Evolutionary conservation across 257 asterid species (phyloP).

Genomic region (Solanum sejunctum): DNA sequence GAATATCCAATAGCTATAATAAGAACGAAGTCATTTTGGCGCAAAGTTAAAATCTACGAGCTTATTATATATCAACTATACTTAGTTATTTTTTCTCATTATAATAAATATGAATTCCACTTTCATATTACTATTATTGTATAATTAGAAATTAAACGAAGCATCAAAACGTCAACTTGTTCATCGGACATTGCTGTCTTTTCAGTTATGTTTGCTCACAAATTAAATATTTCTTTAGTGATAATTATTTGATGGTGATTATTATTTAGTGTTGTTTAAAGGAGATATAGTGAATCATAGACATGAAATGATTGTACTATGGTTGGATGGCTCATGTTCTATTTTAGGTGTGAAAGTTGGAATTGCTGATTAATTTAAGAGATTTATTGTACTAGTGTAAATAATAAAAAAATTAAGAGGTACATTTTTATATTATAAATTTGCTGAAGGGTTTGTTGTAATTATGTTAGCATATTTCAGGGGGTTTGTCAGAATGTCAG

Average conservation of each 20-base stretch:
- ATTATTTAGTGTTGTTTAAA: background rate
- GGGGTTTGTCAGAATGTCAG: background rate
- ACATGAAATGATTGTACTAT: background rate
- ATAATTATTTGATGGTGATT: background rate
- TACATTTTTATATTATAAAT: background rate
- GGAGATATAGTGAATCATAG: conserved; percentile 1
- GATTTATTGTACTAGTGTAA: background rate
- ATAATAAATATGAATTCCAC: background rate
- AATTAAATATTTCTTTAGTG: background rate
- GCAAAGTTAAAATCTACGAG: background rate
- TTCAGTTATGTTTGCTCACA: background rate
- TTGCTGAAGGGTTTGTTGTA: background rate
- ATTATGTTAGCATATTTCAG: background rate
- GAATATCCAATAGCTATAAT: background rate
- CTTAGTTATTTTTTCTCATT: background rate
- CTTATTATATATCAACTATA: background rate
- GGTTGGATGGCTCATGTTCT: background rate
- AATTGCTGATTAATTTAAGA: background rate
- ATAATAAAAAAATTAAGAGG: background rate
- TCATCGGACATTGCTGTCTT: background rate
- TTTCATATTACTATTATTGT: background rate
- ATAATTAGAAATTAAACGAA: background rate
- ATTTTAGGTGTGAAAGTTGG: background rate
- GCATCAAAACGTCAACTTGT: background rate
- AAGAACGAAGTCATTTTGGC: background rate